Percentiles rank a stretch among this genome's conserved stretches.
Evolutionary conservation across 495 filamentous ascomycete species (phyloP).

Genomic region (Podospora appendiculata): DNA sequence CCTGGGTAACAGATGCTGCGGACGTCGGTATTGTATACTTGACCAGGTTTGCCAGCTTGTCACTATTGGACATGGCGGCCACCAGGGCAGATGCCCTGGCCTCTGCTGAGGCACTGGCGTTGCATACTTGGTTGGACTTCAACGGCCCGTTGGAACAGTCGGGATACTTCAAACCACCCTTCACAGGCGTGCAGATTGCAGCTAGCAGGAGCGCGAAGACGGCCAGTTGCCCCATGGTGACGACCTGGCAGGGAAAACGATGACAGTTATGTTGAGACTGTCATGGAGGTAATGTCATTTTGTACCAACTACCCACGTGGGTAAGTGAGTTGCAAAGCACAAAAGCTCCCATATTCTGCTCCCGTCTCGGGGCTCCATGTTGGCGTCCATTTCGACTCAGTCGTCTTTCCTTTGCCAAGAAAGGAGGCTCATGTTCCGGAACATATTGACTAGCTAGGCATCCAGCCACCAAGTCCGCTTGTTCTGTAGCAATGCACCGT

Average conservation of each 20-base stretch:
- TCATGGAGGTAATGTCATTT: background rate
- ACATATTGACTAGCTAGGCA: background rate
- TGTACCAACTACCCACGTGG: background rate
- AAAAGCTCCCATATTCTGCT: background rate
- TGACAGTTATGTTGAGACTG: background rate
- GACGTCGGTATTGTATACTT: slow-evolving; percentile 15
- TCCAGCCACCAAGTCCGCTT: background rate
- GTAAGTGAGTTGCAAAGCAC: background rate
- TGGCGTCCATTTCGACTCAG: too few relatives aligned
- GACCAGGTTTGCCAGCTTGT: slow-evolving; percentile 35
- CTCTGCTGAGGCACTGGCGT: slow-evolving; percentile 32
- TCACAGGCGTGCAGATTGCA: background rate
- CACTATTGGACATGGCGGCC: slow-evolving; percentile 30
- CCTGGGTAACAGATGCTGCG: background rate
- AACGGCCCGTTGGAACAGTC: slow-evolving; percentile 28
- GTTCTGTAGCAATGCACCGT: too few relatives aligned
- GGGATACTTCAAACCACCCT: slow-evolving; percentile 12
- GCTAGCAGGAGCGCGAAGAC: background rate
- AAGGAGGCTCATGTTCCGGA: background rate
- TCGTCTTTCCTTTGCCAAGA: background rate
- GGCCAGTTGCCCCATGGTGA: background rate
- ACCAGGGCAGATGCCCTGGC: slow-evolving; percentile 37
- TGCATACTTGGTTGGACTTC: slow-evolving; percentile 35
- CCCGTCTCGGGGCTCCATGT: background rate
- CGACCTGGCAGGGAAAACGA: background rate